phyloP scores from a whole-genome alignment of 768 basidiomycete genomes.

The Solioccasus polychromus region DNA sequence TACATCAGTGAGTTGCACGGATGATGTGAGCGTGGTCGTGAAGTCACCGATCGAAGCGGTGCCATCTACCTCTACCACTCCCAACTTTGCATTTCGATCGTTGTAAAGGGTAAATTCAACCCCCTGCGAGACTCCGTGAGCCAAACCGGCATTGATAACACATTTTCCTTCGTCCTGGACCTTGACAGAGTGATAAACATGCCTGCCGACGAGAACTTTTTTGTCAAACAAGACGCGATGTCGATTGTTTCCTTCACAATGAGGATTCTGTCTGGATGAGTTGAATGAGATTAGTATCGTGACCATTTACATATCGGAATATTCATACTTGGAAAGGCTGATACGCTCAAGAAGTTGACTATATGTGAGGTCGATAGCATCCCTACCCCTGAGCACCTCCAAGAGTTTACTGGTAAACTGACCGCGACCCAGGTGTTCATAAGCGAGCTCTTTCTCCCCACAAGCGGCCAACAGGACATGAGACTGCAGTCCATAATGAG shows the following conservation, averaged over 20 bases:
- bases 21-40: too few relatives aligned
- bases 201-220: conserved; percentile 8
- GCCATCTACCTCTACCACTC: too few relatives aligned
- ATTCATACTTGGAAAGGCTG: conserved; percentile 8
- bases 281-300: neutral
- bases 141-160: neutral
- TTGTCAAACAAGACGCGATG: conserved; percentile 25
- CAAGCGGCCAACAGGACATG: conserved; percentile 46
- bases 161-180: neutral
- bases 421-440: conserved; percentile 20
- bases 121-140: too few relatives aligned
- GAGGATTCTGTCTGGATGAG: conserved; percentile 25
- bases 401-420: conserved; percentile 27
- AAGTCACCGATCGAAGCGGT: too few relatives aligned
- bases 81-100: too few relatives aligned
- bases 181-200: conserved; percentile 3
- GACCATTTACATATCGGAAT: too few relatives aligned
- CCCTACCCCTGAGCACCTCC: conserved; percentile 2
- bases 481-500: conserved; percentile 30
- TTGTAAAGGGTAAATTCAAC: too few relatives aligned
- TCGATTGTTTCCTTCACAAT: conserved; percentile 26
- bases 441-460: conserved; percentile 33
- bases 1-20: too few relatives aligned
- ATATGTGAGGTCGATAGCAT: conserved; percentile 22
- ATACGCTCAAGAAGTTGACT: conserved; percentile 21